Evolutionary conservation across 2,329 filamentous ascomycete genomes (phyloP).

Genomic region (Aquanectria penicillioides): DNA sequence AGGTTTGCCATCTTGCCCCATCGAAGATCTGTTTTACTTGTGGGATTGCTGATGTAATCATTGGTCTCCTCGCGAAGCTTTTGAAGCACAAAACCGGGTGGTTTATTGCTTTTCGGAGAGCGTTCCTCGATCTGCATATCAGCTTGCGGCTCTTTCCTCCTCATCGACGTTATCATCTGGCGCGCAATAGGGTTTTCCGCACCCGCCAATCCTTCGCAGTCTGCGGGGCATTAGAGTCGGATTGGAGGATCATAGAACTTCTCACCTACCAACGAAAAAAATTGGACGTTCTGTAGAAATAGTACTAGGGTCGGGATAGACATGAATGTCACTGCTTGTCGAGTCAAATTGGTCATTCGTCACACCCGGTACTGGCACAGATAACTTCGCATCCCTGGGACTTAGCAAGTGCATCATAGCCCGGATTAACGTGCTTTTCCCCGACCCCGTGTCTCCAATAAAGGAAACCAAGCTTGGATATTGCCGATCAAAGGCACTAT

Average conservation of each 20-base stretch:
- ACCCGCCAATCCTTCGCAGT: background rate
- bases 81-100: too few species aligned
- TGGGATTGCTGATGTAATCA: too few species aligned
- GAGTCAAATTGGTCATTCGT: constrained; percentile 2
- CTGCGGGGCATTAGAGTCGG: background rate
- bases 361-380: too few species aligned
- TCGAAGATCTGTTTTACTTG: too few species aligned
- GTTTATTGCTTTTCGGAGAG: too few species aligned
- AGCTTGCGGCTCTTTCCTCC: too few species aligned
- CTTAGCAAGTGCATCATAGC: constrained; percentile 19
- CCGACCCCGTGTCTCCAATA: constrained; percentile 24
- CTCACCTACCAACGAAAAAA: constrained; percentile 19
- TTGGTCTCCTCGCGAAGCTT: too few species aligned
- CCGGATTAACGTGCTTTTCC: constrained; percentile 25
- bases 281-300: constrained; percentile 4
- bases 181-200: background rate
- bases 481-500: background rate
- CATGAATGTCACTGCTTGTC: constrained; percentile 26
- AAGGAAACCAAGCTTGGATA: constrained; percentile 27
- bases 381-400: too few species aligned
- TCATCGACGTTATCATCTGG: too few species aligned
- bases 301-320: constrained; percentile 22
- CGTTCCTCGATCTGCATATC: too few species aligned
- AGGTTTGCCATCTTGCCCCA: too few species aligned
- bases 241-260: background rate